Percentiles rank a stretch among this genome's conserved stretches.
These are phyloP conservation scores for Tylopilus vinaceipallidus DNA, from an alignment of 768 basidiomycete genomes.

Conservation along the genomic window DNA sequence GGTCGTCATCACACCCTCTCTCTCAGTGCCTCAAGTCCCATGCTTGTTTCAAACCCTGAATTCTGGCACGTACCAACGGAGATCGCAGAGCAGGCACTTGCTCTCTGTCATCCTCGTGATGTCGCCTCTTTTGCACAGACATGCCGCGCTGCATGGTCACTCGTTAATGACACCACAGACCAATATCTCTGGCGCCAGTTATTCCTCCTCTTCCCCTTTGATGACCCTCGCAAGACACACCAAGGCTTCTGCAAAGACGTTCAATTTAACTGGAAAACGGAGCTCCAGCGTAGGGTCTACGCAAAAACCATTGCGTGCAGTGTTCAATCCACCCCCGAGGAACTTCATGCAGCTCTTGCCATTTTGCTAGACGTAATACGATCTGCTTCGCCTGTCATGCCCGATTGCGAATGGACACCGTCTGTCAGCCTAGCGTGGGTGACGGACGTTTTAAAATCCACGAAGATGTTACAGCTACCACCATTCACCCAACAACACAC, in stretches of 20 bases:
- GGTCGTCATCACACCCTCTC: not conserved
- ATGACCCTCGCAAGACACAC: slow-evolving; percentile 52
- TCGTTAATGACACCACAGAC: slow-evolving; percentile 51
- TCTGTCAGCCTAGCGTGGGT: slow-evolving; percentile 50
- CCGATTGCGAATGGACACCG: slow-evolving; percentile 18
- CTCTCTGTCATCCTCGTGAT: slow-evolving; percentile 54
- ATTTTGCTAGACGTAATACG: slow-evolving; percentile 42
- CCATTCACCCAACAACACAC: slow-evolving; percentile 9
- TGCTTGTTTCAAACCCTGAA: slow-evolving; percentile 2
- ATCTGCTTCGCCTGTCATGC: slow-evolving; percentile 32
- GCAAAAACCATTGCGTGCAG: slow-evolving; percentile 36
- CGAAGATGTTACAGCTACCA: slow-evolving; percentile 34
- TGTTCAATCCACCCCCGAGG: slow-evolving; percentile 20
- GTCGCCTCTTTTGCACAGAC: slow-evolving; percentile 59
- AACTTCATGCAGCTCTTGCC: slow-evolving; percentile 36
- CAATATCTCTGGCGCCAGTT: slow-evolving; percentile 68
- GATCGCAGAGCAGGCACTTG: slow-evolving; percentile 55
- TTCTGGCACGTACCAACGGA: slow-evolving; percentile 44
- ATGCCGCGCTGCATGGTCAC: slow-evolving; percentile 44
- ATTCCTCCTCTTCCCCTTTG: slow-evolving; percentile 58
- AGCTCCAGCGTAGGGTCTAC: slow-evolving; percentile 41
- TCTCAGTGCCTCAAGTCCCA: not conserved
- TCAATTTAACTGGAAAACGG: slow-evolving; percentile 34
- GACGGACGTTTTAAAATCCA: slow-evolving; percentile 38
- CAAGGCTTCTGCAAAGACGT: slow-evolving; percentile 10